A percentile compares a stretch with the other conserved stretches of the same genome.
These are phyloP conservation scores for Calvatia gigantea DNA, from an alignment of 768 basidiomycete species.

Conservation along the genomic window DNA sequence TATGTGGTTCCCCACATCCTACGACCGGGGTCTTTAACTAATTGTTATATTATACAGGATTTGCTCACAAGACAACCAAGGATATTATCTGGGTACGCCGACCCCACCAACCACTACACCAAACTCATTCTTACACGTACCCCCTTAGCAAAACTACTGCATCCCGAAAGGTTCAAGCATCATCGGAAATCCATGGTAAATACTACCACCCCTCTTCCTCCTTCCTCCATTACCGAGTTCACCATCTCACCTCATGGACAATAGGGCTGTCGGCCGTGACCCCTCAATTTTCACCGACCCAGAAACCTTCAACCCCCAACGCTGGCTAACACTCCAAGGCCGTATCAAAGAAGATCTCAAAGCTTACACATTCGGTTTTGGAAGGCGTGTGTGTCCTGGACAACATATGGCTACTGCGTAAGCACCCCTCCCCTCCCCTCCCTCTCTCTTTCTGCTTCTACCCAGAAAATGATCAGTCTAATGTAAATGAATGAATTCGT, in stretches of 20 bases:
- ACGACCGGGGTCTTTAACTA: not conserved
- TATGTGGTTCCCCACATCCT: slow-evolving; percentile 13
- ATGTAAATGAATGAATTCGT: not conserved
- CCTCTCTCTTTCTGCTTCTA: not conserved
- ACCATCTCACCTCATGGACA: not conserved
- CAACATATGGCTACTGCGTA: slow-evolving; percentile 52
- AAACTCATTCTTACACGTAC: not conserved
- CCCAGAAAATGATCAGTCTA: too few relatives aligned
- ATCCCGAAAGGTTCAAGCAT: slow-evolving; percentile 58
- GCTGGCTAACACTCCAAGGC: slow-evolving; percentile 48
- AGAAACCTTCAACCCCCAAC: slow-evolving; percentile 52
- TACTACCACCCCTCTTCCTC: too few relatives aligned
- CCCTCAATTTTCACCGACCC: slow-evolving; percentile 57
- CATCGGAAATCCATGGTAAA: slow-evolving; percentile 58
- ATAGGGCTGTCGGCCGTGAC: slow-evolving; percentile 55
- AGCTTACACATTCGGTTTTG: slow-evolving; percentile 55
- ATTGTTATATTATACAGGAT: slow-evolving; percentile 28
- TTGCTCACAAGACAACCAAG: slow-evolving; percentile 60
- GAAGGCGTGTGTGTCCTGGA: slow-evolving; percentile 60
- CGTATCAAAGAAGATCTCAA: slow-evolving; percentile 49
- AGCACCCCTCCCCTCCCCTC: slow-evolving; percentile 8
- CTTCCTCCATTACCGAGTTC: not conserved
- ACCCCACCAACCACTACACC: not conserved
- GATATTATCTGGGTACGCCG: slow-evolving; percentile 59
- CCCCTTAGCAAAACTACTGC: slow-evolving; percentile 41